These are phyloP conservation scores for Podospora pseudopauciseta DNA, from an alignment of 495 filamentous ascomycete species.

Conservation along the genomic window DNA sequence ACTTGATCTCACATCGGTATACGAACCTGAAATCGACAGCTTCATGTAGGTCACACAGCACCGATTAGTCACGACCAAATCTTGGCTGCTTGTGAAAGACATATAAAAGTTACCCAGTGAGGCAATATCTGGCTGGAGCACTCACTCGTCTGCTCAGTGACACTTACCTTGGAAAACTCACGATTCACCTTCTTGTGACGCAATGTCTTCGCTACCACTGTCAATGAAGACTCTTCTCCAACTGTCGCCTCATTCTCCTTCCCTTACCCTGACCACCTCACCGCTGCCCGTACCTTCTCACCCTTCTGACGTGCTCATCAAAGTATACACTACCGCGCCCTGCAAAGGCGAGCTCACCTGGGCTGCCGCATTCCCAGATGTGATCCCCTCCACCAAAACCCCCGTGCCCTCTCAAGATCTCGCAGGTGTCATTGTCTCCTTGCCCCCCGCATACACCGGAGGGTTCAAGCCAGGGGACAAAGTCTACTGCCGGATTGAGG, in stretches of 20 bases:
- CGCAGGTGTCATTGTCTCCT: slow-evolving; percentile 37
- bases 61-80: not conserved
- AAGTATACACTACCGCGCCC: slow-evolving; percentile 54
- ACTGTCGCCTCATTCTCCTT: slow-evolving; percentile 21
- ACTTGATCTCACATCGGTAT: not conserved
- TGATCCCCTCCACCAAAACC: slow-evolving; percentile 38
- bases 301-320: slow-evolving; percentile 56
- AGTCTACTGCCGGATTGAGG: slow-evolving; percentile 54
- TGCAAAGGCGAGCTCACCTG: slow-evolving; percentile 55
- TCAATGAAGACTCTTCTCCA: slow-evolving; percentile 35
- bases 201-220: slow-evolving; percentile 18
- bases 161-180: not conserved
- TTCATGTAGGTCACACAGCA: not conserved
- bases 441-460: slow-evolving; percentile 44
- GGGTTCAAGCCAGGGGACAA: slow-evolving; percentile 51
- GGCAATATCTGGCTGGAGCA: not conserved
- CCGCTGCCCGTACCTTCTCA: slow-evolving; percentile 28
- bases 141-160: not conserved
- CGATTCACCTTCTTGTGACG: not conserved
- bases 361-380: slow-evolving; percentile 41
- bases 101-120: not conserved
- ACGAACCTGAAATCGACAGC: not conserved
- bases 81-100: not conserved
- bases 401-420: slow-evolving; percentile 55
- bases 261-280: slow-evolving; percentile 23